Percentiles rank a stretch among this genome's conserved stretches.
Conservation (phyloP, 805 yeast species). For the Blastobotrys muscicola region DNA sequence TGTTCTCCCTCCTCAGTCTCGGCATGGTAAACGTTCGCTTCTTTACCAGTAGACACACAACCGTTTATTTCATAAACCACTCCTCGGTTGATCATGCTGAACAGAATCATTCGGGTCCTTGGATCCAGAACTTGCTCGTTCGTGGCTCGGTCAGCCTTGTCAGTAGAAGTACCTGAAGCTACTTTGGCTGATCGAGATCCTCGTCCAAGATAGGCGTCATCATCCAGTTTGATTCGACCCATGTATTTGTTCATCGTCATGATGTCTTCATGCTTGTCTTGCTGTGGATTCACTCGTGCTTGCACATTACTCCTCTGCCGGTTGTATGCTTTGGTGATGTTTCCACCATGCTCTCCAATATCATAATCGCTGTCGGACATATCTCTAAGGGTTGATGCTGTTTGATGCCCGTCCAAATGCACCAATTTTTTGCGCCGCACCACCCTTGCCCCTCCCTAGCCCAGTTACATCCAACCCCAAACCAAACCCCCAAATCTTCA, state of each 20-base stretch:
- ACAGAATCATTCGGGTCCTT: conserved; percentile 74
- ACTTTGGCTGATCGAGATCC: conserved; percentile 18
- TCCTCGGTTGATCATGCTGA: conserved; percentile 75
- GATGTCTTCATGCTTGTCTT: too few relatives aligned
- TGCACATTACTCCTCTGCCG: too few relatives aligned
- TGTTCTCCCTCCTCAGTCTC: conserved; percentile 29
- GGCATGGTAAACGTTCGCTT: conserved; percentile 96
- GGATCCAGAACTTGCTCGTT: conserved; percentile 96
- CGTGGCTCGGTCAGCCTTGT: conserved; percentile 89
- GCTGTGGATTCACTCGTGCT: too few relatives aligned
- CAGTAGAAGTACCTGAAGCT: conserved; percentile 29
- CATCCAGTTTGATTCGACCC: conserved; percentile 16
- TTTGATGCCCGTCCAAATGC: too few relatives aligned
- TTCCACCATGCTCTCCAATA: too few relatives aligned
- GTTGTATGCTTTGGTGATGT: too few relatives aligned
- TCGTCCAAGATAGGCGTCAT: conserved; percentile 12
- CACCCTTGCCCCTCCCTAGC: too few relatives aligned
- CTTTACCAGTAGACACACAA: conserved; percentile 93
- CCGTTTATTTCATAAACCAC: conserved; percentile 82
- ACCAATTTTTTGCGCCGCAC: too few relatives aligned
- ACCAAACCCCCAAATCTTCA: too few relatives aligned
- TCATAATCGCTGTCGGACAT: too few relatives aligned
- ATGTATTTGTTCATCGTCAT: conserved; percentile 3
- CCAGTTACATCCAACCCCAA: too few relatives aligned
- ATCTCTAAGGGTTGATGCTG: too few relatives aligned